Conservation (phyloP, 208 protist species). For the Trypanosoma grayi region DNA sequence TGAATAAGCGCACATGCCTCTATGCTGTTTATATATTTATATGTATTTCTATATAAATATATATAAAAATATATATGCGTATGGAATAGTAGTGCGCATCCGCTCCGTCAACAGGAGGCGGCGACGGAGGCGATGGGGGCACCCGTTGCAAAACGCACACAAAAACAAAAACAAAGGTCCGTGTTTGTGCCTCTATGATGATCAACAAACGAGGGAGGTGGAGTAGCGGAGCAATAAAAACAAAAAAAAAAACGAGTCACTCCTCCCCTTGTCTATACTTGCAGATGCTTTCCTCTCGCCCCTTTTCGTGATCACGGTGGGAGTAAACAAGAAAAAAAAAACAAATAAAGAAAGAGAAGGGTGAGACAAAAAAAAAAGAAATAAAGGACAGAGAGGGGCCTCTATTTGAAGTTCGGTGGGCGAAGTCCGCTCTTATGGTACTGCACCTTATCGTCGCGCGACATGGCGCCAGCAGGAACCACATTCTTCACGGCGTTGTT, state of each 20-base stretch:
- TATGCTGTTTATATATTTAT: no score
- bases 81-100: background rate
- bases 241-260: background rate
- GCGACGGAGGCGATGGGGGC: background rate
- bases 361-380: background rate
- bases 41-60: background rate
- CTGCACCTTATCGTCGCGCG: slow-evolving; percentile 22
- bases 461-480: slow-evolving; percentile 35
- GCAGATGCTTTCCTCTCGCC: no score
- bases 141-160: no score
- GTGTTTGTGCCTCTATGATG: no score
- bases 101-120: background rate
- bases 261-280: no score
- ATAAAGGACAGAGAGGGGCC: background rate
- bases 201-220: background rate
- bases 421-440: slow-evolving; percentile 23
- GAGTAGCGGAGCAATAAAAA: background rate
- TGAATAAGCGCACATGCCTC: no score
- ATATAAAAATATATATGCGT: background rate
- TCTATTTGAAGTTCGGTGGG: slow-evolving; percentile 21
- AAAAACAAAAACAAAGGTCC: no score
- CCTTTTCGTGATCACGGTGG: no score
- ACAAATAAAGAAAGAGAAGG: slow-evolving; percentile 6
- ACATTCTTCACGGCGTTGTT: slow-evolving; percentile 54
- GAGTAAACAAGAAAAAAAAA: background rate